These are phyloP conservation scores for Globisporangium acanthophoron DNA, from an alignment of 352 stramenopile species.

Conservation along the genomic window DNA sequence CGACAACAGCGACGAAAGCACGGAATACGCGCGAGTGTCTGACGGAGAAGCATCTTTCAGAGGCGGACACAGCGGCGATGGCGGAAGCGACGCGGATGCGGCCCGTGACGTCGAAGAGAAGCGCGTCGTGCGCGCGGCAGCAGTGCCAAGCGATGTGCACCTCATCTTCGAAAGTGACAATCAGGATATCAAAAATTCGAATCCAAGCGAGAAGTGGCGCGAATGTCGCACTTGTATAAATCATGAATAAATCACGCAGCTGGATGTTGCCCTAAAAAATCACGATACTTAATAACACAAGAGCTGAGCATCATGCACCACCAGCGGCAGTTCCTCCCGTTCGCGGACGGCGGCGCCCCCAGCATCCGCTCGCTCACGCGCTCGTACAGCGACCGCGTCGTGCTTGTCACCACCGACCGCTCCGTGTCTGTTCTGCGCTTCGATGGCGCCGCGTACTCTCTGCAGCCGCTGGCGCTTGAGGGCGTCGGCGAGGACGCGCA, in stretches of 20 bases:
- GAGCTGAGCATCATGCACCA: conserved; percentile 13
- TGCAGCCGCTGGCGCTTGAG: conserved; percentile 33
- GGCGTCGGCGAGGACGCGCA: conserved; percentile 18
- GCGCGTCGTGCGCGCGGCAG: background rate
- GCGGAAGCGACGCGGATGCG: background rate
- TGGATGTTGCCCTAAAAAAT: no score
- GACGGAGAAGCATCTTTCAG: background rate
- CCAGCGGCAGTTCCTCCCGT: conserved; percentile 69
- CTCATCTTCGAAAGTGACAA: background rate
- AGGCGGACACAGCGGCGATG: background rate
- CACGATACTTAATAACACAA: no score
- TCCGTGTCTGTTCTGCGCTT: conserved; percentile 41
- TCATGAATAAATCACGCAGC: no score
- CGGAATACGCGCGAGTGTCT: conserved; percentile 7
- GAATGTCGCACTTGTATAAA: no score
- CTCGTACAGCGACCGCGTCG: conserved; percentile 1
- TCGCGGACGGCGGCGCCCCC: conserved; percentile 36
- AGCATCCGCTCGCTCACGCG: conserved; percentile 46
- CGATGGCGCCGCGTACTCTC: conserved; percentile 25
- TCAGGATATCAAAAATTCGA: background rate
- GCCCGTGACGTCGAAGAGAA: background rate
- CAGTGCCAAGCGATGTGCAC: background rate
- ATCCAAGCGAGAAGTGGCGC: no score
- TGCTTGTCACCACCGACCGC: conserved; percentile 66
- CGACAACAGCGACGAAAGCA: conserved; percentile 14